Percentiles rank a stretch among this genome's conserved stretches.
Conservation (phyloP, 2,329 filamentous ascomycete genomes). For the Penicillium sp. region DNA sequence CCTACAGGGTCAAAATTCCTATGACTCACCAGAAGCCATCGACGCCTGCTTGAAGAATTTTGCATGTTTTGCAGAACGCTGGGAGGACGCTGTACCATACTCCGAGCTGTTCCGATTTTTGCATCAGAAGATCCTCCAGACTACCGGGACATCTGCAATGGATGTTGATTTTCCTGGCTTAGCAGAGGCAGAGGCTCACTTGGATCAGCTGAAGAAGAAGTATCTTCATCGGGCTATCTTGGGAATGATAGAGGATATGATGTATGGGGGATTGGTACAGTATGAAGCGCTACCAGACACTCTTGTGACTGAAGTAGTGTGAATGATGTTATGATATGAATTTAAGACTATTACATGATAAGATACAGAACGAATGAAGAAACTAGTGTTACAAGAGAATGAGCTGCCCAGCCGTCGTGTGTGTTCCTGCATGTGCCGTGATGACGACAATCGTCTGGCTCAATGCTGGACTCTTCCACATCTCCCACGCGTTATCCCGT, state of each 20-base stretch:
- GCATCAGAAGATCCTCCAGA: conserved; percentile 21
- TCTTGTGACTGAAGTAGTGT: conserved; percentile 18
- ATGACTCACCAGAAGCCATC: conserved; percentile 29
- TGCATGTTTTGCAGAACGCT: conserved; percentile 32
- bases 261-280: conserved; percentile 23
- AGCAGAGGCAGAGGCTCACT: conserved; percentile 25
- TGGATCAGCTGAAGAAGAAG: conserved; percentile 32
- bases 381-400: conserved; percentile 27
- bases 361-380: background rate
- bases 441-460: conserved; percentile 35
- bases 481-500: conserved; percentile 34
- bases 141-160: background rate
- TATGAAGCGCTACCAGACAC: conserved; percentile 15
- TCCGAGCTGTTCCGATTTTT: conserved; percentile 31
- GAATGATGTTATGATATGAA: conserved; percentile 6
- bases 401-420: conserved; percentile 28
- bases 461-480: conserved; percentile 36
- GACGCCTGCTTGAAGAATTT: conserved; percentile 31
- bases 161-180: background rate
- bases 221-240: conserved; percentile 35
- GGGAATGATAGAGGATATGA: conserved; percentile 39
- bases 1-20: conserved; percentile 13
- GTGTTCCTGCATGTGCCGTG: conserved; percentile 22
- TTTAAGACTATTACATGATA: background rate
- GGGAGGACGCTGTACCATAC: conserved; percentile 35